These are phyloP conservation scores for Salix udensis DNA, from an alignment of 345 rosid species.

Conservation along the genomic window DNA sequence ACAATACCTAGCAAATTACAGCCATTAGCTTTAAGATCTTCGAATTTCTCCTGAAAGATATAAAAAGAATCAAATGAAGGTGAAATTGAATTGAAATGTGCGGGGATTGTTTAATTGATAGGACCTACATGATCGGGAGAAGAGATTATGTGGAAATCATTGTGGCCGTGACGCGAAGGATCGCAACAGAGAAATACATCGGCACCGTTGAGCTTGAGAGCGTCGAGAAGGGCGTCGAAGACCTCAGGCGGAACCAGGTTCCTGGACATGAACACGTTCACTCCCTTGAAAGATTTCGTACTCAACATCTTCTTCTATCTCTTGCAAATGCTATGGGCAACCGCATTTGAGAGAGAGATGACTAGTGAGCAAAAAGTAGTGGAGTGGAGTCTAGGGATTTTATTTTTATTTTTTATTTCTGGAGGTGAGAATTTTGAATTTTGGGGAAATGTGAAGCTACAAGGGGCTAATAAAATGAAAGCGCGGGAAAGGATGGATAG, in stretches of 20 bases:
- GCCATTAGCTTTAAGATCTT: slow-evolving; percentile 72
- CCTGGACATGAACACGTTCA: slow-evolving; percentile 77
- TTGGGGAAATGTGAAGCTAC: too few relatives aligned
- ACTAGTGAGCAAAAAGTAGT: too few relatives aligned
- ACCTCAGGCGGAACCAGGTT: slow-evolving; percentile 84
- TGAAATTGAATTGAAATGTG: slow-evolving; percentile 8
- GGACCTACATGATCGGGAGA: slow-evolving; percentile 60
- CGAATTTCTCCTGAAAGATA: slow-evolving; percentile 75
- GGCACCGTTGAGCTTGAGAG: slow-evolving; percentile 78
- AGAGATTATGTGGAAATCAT: slow-evolving; percentile 77
- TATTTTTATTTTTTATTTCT: too few relatives aligned
- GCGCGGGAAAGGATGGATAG: too few relatives aligned
- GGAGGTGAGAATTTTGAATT: too few relatives aligned
- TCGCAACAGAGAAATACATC: slow-evolving; percentile 86
- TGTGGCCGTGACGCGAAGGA: slow-evolving; percentile 68
- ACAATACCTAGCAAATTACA: slow-evolving; percentile 76
- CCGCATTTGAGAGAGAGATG: background rate
- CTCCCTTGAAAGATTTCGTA: slow-evolving; percentile 59
- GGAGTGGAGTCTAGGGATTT: too few relatives aligned
- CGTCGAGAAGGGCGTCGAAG: slow-evolving; percentile 78
- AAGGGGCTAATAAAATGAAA: too few relatives aligned
- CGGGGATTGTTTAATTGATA: background rate
- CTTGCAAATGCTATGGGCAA: background rate
- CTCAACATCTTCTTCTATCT: slow-evolving; percentile 38
- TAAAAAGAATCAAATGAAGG: background rate